These are phyloP conservation scores for Ilyonectria destructans DNA, from an alignment of 2,329 filamentous ascomycete species.

Conservation along the genomic window DNA sequence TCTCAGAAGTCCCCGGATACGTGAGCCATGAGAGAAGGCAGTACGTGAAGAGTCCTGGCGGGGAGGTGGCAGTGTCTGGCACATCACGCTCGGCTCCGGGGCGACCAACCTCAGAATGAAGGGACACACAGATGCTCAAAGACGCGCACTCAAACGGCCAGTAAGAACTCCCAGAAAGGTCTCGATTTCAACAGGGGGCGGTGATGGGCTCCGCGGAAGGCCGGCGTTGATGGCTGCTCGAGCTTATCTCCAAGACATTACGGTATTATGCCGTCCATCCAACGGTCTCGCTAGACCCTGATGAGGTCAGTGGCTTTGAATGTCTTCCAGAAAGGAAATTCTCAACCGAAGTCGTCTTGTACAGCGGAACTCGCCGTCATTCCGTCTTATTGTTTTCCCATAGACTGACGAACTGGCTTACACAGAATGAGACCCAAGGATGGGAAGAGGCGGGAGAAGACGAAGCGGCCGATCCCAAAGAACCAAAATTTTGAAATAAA, in stretches of 20 bases:
- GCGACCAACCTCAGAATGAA: not conserved
- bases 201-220: not conserved
- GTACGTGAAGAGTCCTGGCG: not conserved
- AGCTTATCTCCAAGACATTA: conserved; percentile 5
- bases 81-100: not conserved
- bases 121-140: not conserved
- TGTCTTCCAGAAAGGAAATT: not conserved
- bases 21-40: not conserved
- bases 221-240: not conserved
- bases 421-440: not conserved
- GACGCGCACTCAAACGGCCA: not conserved
- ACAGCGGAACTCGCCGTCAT: not conserved
- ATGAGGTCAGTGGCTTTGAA: conserved; percentile 10
- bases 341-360: not conserved
- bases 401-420: not conserved
- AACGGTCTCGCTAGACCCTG: conserved; percentile 1
- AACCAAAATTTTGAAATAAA: not conserved
- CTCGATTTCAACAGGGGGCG: not conserved
- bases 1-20: conserved; percentile 1
- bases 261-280: not conserved
- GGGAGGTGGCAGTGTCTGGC: not conserved
- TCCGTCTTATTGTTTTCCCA: not conserved
- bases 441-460: not conserved
- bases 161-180: not conserved
- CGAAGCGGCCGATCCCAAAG: not conserved